Percentiles rank a stretch among this genome's conserved stretches.
phyloP scores from a whole-genome alignment of 345 rosid species.

The Camelina neglecta region DNA sequence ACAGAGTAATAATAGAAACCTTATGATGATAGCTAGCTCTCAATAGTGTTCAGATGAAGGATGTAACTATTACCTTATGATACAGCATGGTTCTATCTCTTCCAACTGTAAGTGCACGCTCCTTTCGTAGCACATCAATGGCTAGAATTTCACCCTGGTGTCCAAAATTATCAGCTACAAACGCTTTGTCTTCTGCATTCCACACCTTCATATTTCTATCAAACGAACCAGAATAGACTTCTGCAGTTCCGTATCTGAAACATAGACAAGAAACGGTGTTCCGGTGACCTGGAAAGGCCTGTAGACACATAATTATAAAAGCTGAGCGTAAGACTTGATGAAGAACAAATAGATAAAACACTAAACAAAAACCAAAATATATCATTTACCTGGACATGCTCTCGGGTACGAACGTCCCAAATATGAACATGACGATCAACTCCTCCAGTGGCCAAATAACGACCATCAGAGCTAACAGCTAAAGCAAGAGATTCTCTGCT shows the following conservation, averaged over 20 bases:
- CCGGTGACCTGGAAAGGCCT: slow-evolving; percentile 97
- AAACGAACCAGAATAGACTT: slow-evolving; percentile 97
- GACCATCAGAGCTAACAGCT: slow-evolving; percentile 91
- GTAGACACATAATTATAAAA: slow-evolving; percentile 43
- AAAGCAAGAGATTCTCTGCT: slow-evolving; percentile 77
- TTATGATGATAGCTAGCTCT: not conserved
- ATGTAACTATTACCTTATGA: slow-evolving; percentile 42
- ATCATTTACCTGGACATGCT: slow-evolving; percentile 76
- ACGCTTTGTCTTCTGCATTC: slow-evolving; percentile 92
- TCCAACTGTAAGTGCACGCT: slow-evolving; percentile 76
- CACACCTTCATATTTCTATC: slow-evolving; percentile 85
- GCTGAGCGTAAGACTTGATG: slow-evolving; percentile 12
- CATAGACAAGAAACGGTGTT: slow-evolving; percentile 81
- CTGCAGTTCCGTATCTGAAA: slow-evolving; percentile 85
- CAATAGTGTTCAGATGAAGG: slow-evolving; percentile 2
- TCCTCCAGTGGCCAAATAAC: slow-evolving; percentile 94
- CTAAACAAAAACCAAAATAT: not conserved
- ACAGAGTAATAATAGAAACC: slow-evolving; percentile 22
- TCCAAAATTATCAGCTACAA: slow-evolving; percentile 74
- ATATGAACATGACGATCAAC: slow-evolving; percentile 93
- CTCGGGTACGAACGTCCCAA: slow-evolving; percentile 88
- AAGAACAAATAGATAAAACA: not conserved
- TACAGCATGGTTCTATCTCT: slow-evolving; percentile 91
- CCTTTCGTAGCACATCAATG: slow-evolving; percentile 78
- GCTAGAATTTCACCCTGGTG: slow-evolving; percentile 82